Base-by-base conservation (phyloP, 1,284 basidiomycete species). In the Irpex lacteus region DNA sequence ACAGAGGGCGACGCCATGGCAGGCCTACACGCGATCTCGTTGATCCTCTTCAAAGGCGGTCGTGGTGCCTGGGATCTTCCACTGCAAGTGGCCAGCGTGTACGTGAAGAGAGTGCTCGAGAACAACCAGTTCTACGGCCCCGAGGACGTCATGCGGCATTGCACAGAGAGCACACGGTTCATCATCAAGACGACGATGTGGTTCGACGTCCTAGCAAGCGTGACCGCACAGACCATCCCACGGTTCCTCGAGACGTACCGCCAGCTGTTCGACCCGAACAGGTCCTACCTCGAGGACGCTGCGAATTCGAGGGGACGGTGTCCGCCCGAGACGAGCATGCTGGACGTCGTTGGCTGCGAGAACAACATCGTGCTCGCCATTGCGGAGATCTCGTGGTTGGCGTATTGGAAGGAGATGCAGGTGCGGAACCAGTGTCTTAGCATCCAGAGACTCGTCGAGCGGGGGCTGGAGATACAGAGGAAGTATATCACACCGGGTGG, bases 311-410 rank as follows among this genome's bases (percentile, higher is more conserved):
- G 4, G 53, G 6, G 26, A 11, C 7, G 53, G 4, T 18, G 50
- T 49, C 59, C 64, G 50, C 72, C 78, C 64, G 71, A 81, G 74
- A 74, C 87, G 59, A 81, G 85, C 34, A 93, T 93, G 91, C 81
- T 92, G 74, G 80, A 82, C 50, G 83, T 91, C 7, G 93, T 94
- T 91, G 92, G 92, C n/a, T 92, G 91, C 79, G 89, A 91, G 70
- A 91, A 91, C 76, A 77, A 78, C 66, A 85, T 91, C 68, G 85
- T 93, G 54, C 89, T 90, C 78, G 91, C 89, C 11, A 80, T 94
- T 53, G 89, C 91, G 4, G 86, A 92, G 77, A 88, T 86, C 15
- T 85, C 87, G 5, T 78, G 77, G 15, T 81, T 94, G 9, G 82
- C 87, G 38, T 73, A 72, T 64, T 93, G 89, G 90, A 91, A 91